These are phyloP conservation scores for Wickerhamiella australiensis DNA, from an alignment of 805 yeast species.

Conservation along the genomic window DNA sequence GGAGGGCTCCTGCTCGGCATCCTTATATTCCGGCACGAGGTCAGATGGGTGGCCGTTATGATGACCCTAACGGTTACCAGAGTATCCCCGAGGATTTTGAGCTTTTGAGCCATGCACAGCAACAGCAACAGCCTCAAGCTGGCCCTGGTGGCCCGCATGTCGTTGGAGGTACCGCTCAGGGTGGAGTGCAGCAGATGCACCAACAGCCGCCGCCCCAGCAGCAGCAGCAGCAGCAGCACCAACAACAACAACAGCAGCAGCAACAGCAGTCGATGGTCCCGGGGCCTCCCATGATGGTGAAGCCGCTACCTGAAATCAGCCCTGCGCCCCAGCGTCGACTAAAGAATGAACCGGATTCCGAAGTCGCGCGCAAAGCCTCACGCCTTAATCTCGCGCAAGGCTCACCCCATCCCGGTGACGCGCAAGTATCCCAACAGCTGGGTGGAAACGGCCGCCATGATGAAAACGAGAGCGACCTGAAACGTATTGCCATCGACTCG, in stretches of 20 bases:
- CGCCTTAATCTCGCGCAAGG: slow-evolving; percentile 2
- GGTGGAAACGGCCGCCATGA: background rate
- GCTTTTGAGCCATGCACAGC: background rate
- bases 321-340: slow-evolving; percentile 6
- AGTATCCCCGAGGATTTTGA: slow-evolving; percentile 4
- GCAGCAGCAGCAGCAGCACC: background rate
- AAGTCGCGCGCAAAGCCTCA: background rate
- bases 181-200: background rate
- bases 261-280: background rate
- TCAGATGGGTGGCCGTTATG: background rate
- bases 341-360: background rate
- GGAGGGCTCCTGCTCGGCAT: background rate
- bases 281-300: background rate
- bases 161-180: background rate
- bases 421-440: background rate
- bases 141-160: background rate
- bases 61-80: slow-evolving; percentile 1
- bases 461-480: slow-evolving; percentile 13
- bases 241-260: slow-evolving; percentile 1
- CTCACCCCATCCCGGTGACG: slow-evolving; percentile 4
- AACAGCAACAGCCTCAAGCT: background rate
- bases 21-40: background rate
- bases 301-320: background rate
- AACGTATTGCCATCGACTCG: slow-evolving; percentile 14
- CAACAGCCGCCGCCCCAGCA: background rate